Base-by-base conservation (phyloP, 129 eudicot species). In the Mikania micrantha region DNA sequence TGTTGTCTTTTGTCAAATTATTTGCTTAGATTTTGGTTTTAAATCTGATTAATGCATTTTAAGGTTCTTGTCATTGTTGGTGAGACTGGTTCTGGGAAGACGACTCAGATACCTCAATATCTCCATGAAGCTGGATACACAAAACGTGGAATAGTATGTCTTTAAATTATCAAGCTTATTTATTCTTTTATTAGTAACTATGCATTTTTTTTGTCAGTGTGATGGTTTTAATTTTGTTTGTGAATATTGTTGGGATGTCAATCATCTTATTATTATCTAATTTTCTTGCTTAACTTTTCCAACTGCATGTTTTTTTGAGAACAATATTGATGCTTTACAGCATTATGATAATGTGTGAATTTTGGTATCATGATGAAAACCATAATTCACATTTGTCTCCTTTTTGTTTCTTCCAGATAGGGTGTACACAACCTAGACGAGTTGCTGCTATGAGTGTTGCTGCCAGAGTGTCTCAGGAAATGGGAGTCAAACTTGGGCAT, bases 101-200 rank as follows among this genome's bases (percentile, higher is more conserved):
- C 98, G 12, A 92, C 98, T 20, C 98, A 92, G 76, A 88, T 92
- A 78, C 98, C 98, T 13, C 98, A 92, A 66, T 92, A 88, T 76
- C 98, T 92, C 31, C 96, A 92, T 66, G 98, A 92, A 78, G 98
- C 88, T 41, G 98, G 98, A n/a, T 92, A 85, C 73, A 88, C 96
- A 50, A 82, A 80, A 66, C 82, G 82, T 22, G 98, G 98, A 66
- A 92, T 71, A 95, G 98, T 92, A 81, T 38, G 27, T 24, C 27
- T 41, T 7, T 13, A 65, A 36, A 16, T 28, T n/a, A 36, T 42
- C 7, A 17, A 36, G 24, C 66, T 74, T 45, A 58, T 20, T 48
- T 24, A 57, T 57, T 20, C 19, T 32, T 65, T 57, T 41, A 21
- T 6, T 40, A 27, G 20, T 24, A n/a, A n/a, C n/a, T n/a, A n/a